Evolutionary conservation across 169 alveolate species (phyloP).

Genomic region (Plasmodium vivax): DNA sequence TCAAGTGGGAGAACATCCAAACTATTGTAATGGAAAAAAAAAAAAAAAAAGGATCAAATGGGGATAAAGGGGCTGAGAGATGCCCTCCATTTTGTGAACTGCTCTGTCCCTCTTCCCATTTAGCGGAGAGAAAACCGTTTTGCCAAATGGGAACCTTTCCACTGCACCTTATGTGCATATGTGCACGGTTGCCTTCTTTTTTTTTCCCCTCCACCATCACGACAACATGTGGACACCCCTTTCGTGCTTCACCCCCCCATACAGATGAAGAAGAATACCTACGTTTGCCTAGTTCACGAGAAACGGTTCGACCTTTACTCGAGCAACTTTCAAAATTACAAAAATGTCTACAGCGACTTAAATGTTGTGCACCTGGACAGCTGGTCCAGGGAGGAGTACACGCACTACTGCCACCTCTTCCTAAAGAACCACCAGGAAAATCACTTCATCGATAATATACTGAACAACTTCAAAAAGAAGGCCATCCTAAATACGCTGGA

Average conservation of each 20-base stretch:
- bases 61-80: not conserved
- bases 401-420: constrained; percentile 36
- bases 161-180: not conserved
- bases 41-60: not conserved
- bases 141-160: not conserved
- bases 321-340: constrained; percentile 35
- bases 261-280: constrained; percentile 69
- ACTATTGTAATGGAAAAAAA: not conserved
- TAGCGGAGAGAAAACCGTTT: not conserved
- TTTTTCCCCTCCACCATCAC: not conserved
- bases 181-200: not conserved
- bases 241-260: not conserved
- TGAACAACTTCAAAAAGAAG: constrained; percentile 63
- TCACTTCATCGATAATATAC: constrained; percentile 66
- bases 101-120: not conserved
- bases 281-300: constrained; percentile 68
- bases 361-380: constrained; percentile 46
- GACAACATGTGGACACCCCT: not conserved
- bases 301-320: constrained; percentile 34
- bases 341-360: constrained; percentile 59
- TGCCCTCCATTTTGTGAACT: not conserved
- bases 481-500: constrained; percentile 60
- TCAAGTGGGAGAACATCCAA: constrained; percentile 69
- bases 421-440: constrained; percentile 38
- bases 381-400: constrained; percentile 62